These are phyloP conservation scores for Physaria fendleri DNA, from an alignment of 345 rosid species.

Conservation along the genomic window DNA sequence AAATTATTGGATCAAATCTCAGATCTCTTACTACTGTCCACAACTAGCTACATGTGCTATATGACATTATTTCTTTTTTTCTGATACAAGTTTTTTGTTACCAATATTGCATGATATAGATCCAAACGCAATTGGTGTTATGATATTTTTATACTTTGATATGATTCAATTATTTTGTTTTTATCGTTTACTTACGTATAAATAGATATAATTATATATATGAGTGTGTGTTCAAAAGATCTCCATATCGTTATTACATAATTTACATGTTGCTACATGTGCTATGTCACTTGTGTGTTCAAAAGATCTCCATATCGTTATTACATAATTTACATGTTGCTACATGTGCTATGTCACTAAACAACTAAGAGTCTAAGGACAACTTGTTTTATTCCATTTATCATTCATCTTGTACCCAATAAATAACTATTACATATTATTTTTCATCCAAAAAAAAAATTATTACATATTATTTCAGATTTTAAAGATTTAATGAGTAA, in stretches of 20 bases:
- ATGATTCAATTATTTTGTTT: constrained; percentile 14
- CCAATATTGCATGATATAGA: constrained; percentile 1
- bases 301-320: constrained; percentile 16
- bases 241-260: constrained; percentile 5
- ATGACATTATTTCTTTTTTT: constrained; percentile 21
- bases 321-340: constrained; percentile 1
- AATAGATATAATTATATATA: neutral
- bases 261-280: constrained; percentile 26
- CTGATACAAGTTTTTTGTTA: neutral
- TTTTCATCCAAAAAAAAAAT: neutral
- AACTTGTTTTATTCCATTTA: neutral
- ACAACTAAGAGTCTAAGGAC: neutral
- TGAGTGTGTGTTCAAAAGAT: constrained; percentile 20
- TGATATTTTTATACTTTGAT: neutral
- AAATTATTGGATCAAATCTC: constrained; percentile 24
- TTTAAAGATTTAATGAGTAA: neutral
- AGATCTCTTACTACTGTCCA: constrained; percentile 32
- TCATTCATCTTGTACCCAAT: neutral
- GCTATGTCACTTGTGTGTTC: constrained; percentile 16
- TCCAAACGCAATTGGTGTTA: constrained; percentile 7
- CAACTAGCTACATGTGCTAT: constrained; percentile 28
- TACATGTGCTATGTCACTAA: constrained; percentile 24
- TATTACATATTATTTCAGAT: neutral
- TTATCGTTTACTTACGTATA: neutral
- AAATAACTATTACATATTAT: neutral